phyloP scores from a whole-genome alignment of 768 basidiomycete genomes.

The Pleurotus djamor region DNA sequence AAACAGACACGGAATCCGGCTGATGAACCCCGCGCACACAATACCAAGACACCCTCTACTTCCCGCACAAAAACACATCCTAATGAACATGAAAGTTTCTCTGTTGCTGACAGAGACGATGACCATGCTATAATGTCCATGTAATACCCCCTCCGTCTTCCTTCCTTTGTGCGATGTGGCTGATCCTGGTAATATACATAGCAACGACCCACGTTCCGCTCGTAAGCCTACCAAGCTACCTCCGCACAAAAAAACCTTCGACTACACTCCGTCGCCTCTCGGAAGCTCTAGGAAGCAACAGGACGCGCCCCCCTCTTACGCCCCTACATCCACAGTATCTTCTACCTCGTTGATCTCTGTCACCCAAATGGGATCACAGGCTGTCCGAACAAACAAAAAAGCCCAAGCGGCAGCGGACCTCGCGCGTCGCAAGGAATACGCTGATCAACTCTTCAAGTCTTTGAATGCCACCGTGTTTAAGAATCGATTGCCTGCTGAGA shows the following conservation, averaged over 20 bases:
- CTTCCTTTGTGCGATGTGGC: not conserved
- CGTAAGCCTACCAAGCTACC: slow-evolving; percentile 38
- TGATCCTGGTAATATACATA: slow-evolving; percentile 9
- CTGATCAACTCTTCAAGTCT: slow-evolving; percentile 55
- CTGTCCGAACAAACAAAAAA: slow-evolving; percentile 34
- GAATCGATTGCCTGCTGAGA: slow-evolving; percentile 47
- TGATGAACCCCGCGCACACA: too few relatives aligned
- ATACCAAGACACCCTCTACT: too few relatives aligned
- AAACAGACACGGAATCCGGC: too few relatives aligned
- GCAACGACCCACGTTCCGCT: slow-evolving; percentile 48
- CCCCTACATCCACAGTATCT: not conserved
- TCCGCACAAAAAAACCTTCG: slow-evolving; percentile 12
- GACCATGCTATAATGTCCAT: slow-evolving; percentile 34
- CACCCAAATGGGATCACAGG: slow-evolving; percentile 16
- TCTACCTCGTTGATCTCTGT: slow-evolving; percentile 2
- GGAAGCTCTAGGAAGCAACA: slow-evolving; percentile 9
- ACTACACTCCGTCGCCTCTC: slow-evolving; percentile 5
- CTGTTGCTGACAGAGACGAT: slow-evolving; percentile 10
- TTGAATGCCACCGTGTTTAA: slow-evolving; percentile 60
- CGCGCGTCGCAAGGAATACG: slow-evolving; percentile 46
- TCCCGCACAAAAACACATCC: too few relatives aligned
- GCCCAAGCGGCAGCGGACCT: slow-evolving; percentile 39
- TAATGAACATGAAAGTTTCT: too few relatives aligned
- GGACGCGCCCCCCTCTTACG: not conserved
- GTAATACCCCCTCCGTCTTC: slow-evolving; percentile 22